phyloP scores from a whole-genome alignment of 495 filamentous ascomycete genomes.

The Cercophora scortea region DNA sequence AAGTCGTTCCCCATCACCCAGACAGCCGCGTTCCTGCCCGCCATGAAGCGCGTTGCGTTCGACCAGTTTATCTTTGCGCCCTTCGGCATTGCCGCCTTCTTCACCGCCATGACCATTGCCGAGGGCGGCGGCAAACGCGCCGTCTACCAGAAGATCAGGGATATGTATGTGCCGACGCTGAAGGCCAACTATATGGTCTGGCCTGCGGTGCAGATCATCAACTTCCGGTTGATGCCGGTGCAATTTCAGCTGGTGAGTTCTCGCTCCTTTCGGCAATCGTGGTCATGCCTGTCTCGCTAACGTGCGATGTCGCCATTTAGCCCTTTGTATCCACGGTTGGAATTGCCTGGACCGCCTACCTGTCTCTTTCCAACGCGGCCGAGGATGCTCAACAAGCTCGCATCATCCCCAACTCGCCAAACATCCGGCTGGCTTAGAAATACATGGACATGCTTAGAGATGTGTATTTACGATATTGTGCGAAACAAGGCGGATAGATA shows the following conservation, averaged over 20 bases:
- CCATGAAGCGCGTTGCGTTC: constrained; percentile 80
- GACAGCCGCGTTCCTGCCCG: constrained; percentile 60
- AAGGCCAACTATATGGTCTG: constrained; percentile 96
- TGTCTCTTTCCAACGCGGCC: constrained; percentile 86
- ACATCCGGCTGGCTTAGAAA: constrained; percentile 13
- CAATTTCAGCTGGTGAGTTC: constrained; percentile 91
- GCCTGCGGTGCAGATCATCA: constrained; percentile 93
- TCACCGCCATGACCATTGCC: constrained; percentile 92
- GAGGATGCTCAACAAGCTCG: constrained; percentile 44
- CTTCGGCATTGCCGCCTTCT: constrained; percentile 82
- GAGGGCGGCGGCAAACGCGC: constrained; percentile 84
- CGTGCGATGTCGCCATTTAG: constrained; percentile 35
- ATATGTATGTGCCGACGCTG: constrained; percentile 87
- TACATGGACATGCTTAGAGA: neutral
- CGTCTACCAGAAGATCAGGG: constrained; percentile 75
- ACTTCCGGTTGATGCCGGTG: constrained; percentile 90
- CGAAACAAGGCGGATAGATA: too few relatives aligned
- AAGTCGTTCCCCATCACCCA: constrained; percentile 77
- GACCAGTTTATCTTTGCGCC: constrained; percentile 97
- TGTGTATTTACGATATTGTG: too few relatives aligned
- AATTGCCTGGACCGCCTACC: constrained; percentile 98
- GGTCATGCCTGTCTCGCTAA: neutral
- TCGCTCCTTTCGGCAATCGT: neutral
- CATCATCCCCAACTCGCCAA: constrained; percentile 19
- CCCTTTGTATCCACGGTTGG: constrained; percentile 94